Evolutionary conservation across 192 early-diverging fungal species (phyloP), one percentile per base, ranked within the genome.

Genomic region (Pecoramyces ruminantium): DNA sequence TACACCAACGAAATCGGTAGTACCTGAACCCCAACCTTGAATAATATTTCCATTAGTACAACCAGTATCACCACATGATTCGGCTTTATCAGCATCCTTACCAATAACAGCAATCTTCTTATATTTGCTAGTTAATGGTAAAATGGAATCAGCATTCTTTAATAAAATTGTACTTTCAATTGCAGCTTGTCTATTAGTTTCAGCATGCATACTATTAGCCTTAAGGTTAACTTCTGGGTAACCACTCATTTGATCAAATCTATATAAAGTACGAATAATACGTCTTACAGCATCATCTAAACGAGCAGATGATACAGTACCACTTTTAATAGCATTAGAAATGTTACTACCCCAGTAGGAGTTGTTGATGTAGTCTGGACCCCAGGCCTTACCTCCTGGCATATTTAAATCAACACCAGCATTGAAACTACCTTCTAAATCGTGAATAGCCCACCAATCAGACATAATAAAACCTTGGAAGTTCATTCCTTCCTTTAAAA

Each of bases 381-480:
- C 51, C 51, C 51, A 67, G n/a, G 51, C 51, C 25, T 67, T 67
- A 67, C 51, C 51, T n/a, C 51, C 51, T 67, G 51, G 51, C 51
- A 67, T 67, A 17, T 67, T 88, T 88, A 92, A 88, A 81, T 92
- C 91, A 28, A 87, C 78, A 67, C 89, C 87, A 82, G 80, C 80
- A 18, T 80, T 78, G 18, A 84, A 84, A 78, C 87, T 85, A 38
- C 79, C 77, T 1, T 30, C 78, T 28, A 80, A 82, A 34, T 81
- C 85, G 29, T 88, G 83, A 25, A 84, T 82, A 77, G 91, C 90
- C 77, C 83, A 84, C 90, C 90, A 92, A 79, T 92, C 91, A 28
- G 88, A 85, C 86, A 89, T 90, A 78, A 92, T 86, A 78, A 92
- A 93, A 8, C 90, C 90, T 28, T 85, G 67, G 83, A 93, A 93